A percentile compares a stretch with the other conserved stretches of the same genome.
These are phyloP conservation scores for Psilocybe sp. DNA, from an alignment of 768 basidiomycete species.

Conservation along the genomic window DNA sequence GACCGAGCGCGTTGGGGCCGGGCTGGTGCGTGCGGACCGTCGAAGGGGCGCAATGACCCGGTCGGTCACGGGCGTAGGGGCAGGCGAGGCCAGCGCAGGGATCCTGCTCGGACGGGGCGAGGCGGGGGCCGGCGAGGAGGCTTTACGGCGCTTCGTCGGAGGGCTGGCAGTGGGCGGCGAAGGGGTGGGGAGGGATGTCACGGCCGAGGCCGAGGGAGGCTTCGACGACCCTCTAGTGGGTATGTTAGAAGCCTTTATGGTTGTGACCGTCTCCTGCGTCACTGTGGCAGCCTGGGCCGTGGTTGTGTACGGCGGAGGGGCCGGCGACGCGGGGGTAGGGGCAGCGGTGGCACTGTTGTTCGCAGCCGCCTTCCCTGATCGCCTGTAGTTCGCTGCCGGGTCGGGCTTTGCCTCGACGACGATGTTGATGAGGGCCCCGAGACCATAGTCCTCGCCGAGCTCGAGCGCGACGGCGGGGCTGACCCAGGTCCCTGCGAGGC, in stretches of 20 bases:
- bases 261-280: slow-evolving; percentile 28
- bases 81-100: slow-evolving; percentile 18
- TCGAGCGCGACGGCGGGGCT: slow-evolving; percentile 59
- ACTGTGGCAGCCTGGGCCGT: slow-evolving; percentile 13
- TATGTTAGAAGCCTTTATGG: slow-evolving; percentile 17
- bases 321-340: slow-evolving; percentile 23
- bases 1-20: slow-evolving; percentile 34
- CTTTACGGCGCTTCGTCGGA: slow-evolving; percentile 65
- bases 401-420: slow-evolving; percentile 77
- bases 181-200: slow-evolving; percentile 37
- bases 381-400: slow-evolving; percentile 73
- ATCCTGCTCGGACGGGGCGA: slow-evolving; percentile 21
- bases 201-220: slow-evolving; percentile 25
- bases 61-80: slow-evolving; percentile 21
- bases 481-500: slow-evolving; percentile 91
- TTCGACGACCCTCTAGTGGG: slow-evolving; percentile 17
- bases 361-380: slow-evolving; percentile 48
- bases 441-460: slow-evolving; percentile 65
- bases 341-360: slow-evolving; percentile 22
- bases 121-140: slow-evolving; percentile 50
- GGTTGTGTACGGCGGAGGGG: slow-evolving; percentile 12
- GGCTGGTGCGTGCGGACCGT: slow-evolving; percentile 36
- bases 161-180: slow-evolving; percentile 38
- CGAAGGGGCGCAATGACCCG: slow-evolving; percentile 19
- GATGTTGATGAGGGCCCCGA: slow-evolving; percentile 57